These are phyloP conservation scores for Mucor lusitanicus DNA, from an alignment of 371 early-diverging fungal species.

Conservation along the genomic window DNA sequence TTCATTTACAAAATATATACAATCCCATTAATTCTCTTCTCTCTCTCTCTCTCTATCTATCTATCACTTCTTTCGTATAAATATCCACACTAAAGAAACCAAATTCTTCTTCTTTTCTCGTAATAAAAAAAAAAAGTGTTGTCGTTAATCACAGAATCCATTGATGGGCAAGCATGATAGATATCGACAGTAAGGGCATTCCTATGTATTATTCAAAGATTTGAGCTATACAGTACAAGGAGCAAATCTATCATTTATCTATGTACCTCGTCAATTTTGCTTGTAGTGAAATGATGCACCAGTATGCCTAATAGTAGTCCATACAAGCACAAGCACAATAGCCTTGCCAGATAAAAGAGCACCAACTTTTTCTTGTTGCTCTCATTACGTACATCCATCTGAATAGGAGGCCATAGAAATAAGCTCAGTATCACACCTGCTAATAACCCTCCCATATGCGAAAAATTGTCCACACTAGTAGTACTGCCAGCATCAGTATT, in stretches of 20 bases:
- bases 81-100: not conserved
- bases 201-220: not conserved
- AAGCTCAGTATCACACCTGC: conserved; percentile 25
- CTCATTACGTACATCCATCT: not conserved
- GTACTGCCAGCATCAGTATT: not conserved
- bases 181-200: conserved; percentile 13
- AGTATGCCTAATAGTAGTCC: conserved; percentile 3
- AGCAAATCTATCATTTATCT: no score
- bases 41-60: not conserved
- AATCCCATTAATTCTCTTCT: not conserved
- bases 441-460: conserved; percentile 43
- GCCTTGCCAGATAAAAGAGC: not conserved
- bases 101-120: not conserved
- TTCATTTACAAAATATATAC: not conserved
- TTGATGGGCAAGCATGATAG: conserved; percentile 14
- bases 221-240: no score
- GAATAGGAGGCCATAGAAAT: conserved; percentile 1
- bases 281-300: conserved; percentile 7
- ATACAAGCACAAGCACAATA: not conserved
- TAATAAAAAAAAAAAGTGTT: not conserved
- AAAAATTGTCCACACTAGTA: conserved; percentile 31
- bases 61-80: not conserved
- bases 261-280: conserved; percentile 10
- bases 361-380: not conserved
- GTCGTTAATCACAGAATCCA: conserved; percentile 14